Conservation (phyloP, 2,329 filamentous ascomycete genomes). For the Chaetoscypha palmicola region DNA sequence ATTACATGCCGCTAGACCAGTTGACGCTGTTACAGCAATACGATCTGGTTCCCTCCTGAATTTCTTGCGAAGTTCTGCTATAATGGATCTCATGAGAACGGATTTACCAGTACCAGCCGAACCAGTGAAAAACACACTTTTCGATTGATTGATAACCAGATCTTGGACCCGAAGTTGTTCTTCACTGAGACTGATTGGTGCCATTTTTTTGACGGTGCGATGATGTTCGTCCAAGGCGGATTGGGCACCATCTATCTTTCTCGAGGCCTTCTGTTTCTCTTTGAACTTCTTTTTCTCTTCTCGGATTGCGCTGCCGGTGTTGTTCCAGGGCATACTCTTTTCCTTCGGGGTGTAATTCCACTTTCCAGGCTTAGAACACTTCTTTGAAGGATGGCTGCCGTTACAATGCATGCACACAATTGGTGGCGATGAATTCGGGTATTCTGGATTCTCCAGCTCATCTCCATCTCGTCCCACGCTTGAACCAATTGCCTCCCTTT, state of each 20-base stretch:
- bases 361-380: conserved; percentile 17
- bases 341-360: conserved; percentile 22
- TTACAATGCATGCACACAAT: conserved; percentile 19
- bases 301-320: conserved; percentile 66
- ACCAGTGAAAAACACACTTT: conserved; percentile 96
- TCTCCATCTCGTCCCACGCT: too few species aligned
- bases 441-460: conserved; percentile 6
- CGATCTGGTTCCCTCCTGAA: conserved; percentile 70
- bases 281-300: conserved; percentile 72
- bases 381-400: conserved; percentile 13
- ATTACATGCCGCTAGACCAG: conserved; percentile 91
- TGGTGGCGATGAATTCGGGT: conserved; percentile 10
- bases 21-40: conserved; percentile 90
- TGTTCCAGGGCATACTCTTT: conserved; percentile 57
- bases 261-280: conserved; percentile 48
- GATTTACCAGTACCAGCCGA: conserved; percentile 97
- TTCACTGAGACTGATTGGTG: conserved; percentile 53
- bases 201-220: conserved; percentile 32
- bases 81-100: conserved; percentile 88
- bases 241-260: conserved; percentile 35
- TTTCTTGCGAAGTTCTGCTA: conserved; percentile 70
- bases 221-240: conserved; percentile 38
- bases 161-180: conserved; percentile 82
- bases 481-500: too few species aligned
- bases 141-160: conserved; percentile 69